Conservation (phyloP, 2,329 filamentous ascomycete species). For the Arthrobotrys entomopaga region DNA sequence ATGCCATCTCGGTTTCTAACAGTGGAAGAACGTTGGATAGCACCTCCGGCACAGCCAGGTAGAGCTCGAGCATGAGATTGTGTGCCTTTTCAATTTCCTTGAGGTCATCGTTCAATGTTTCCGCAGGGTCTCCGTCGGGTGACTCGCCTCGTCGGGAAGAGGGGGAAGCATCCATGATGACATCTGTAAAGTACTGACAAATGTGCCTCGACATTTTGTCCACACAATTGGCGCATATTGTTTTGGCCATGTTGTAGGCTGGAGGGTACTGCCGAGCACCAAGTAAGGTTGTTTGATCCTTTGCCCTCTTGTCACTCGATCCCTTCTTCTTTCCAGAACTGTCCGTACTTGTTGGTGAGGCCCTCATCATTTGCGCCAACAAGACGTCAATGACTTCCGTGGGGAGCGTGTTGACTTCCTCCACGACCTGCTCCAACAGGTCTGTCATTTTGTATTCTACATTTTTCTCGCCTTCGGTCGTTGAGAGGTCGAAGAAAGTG, state of each 20-base stretch:
- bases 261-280: constrained; percentile 67
- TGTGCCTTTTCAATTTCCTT: constrained; percentile 91
- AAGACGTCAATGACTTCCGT: constrained; percentile 88
- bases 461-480: constrained; percentile 88
- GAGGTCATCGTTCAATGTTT: constrained; percentile 81
- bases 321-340: constrained; percentile 44
- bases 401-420: constrained; percentile 82
- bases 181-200: constrained; percentile 95
- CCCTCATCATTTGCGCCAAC: constrained; percentile 92
- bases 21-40: constrained; percentile 94
- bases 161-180: constrained; percentile 86
- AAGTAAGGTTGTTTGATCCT: constrained; percentile 66
- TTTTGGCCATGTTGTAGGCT: constrained; percentile 96
- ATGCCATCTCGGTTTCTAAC: constrained; percentile 88
- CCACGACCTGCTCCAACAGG: constrained; percentile 83
- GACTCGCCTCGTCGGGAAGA: constrained; percentile 55
- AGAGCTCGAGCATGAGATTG: constrained; percentile 86
- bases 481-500: constrained; percentile 87
- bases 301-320: constrained; percentile 63
- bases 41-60: constrained; percentile 88
- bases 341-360: constrained; percentile 70
- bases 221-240: constrained; percentile 85
- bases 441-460: constrained; percentile 92
- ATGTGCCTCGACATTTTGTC: constrained; percentile 96
- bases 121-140: constrained; percentile 63